Base-by-base conservation (phyloP, 306 rosid genomes). In the Pyrus bretschneideri region DNA sequence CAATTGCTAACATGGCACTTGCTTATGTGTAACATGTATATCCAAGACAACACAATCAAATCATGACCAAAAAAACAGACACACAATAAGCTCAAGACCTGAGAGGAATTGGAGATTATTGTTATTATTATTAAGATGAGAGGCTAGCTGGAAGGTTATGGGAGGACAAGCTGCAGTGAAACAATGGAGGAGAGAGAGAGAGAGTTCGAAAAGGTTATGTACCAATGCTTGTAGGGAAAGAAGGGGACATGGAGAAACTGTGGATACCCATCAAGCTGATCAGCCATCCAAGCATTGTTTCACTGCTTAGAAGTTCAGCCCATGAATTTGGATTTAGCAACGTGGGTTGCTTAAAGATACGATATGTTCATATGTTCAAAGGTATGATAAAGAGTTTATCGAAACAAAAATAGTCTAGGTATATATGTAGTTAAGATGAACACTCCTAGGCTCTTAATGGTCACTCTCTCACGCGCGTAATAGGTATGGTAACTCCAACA, bases 201-300 rank as follows among this genome's bases (percentile, higher is more conserved):
- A 66, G 21, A 40, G 72, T 6, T 35, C 79, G 87, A 45, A 86
- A 73, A 71, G 90, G 90, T 22, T 67, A 76, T 19, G 83, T 86
- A 9, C 90, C 86, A 22, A 44, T 86, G 73, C 60, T 79, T 14
- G 87, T 83, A n/a, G 87, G 84, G 22, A 83, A 65, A 76, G 74
- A 76, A 22, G 82, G 73, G 6, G 70, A 44, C 11, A 69, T 71
- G 40, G 71, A 87, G 46, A 87, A 80, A 18, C 21, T 84, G 21
- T 84, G 79, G 81, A 54, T 87, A 4, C 78, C 83, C 27, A 80
- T 81, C 61, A 80, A 84, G 81, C 73, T 54, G 2, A 72, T 87
- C 44, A 45, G 72, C 17, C 85, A 87, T 64, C 83, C 79, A 70
- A 58, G 38, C 69, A 63, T 87, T 67, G 79, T 75, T 60, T 71